A percentile compares a stretch with the other conserved stretches of the same genome.
Evolutionary conservation across 768 basidiomycete genomes (phyloP).

Genomic region (Auricularia sp.): DNA sequence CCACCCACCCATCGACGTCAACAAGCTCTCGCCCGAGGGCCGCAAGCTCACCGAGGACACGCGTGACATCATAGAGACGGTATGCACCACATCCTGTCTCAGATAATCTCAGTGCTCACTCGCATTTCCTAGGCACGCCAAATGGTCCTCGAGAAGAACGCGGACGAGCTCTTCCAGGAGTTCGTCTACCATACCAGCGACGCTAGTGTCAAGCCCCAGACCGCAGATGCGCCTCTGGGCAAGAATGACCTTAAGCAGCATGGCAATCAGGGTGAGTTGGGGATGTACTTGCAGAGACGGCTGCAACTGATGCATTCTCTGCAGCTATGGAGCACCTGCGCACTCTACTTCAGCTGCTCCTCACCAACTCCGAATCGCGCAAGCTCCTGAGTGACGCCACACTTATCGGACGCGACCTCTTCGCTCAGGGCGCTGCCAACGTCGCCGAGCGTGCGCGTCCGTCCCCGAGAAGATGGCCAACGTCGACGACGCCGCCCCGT

Average conservation of each 20-base stretch:
- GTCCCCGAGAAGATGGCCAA: conserved; percentile 44
- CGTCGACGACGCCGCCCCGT: conserved; percentile 61
- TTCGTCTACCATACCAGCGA: conserved; percentile 75
- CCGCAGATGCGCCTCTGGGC: conserved; percentile 37
- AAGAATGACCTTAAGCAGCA: conserved; percentile 49
- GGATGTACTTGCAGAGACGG: neutral
- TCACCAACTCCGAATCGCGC: conserved; percentile 89
- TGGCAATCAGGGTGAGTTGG: conserved; percentile 43
- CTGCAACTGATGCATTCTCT: neutral
- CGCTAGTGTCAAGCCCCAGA: conserved; percentile 34
- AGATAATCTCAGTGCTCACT: no score
- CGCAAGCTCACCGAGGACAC: conserved; percentile 64
- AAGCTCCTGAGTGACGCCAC: conserved; percentile 77
- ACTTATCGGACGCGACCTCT: conserved; percentile 72
- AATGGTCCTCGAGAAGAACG: conserved; percentile 77
- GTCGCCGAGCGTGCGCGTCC: conserved; percentile 65
- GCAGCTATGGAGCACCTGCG: conserved; percentile 80
- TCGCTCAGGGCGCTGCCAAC: conserved; percentile 63
- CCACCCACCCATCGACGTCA: conserved; percentile 47
- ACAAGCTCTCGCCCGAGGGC: conserved; percentile 68
- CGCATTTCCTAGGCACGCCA: conserved; percentile 23
- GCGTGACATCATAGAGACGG: conserved; percentile 72
- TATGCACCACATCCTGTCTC: neutral
- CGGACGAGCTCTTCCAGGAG: conserved; percentile 85
- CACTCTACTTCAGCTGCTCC: conserved; percentile 73